phyloP scores from a whole-genome alignment of 768 basidiomycete species.

The Mycena belliarum region DNA sequence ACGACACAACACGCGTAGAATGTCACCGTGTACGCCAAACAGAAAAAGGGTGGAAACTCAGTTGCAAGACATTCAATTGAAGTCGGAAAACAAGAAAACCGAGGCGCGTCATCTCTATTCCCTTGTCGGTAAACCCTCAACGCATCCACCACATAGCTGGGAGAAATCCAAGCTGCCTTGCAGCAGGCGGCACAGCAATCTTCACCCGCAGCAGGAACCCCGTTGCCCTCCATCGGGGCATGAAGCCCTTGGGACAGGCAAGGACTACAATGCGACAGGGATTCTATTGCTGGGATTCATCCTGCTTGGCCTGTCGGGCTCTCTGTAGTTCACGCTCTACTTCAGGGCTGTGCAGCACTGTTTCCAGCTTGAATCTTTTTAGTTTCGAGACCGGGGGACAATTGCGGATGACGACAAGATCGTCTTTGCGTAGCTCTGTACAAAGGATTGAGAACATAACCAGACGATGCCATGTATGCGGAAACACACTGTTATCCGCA shows the following conservation, averaged over 20 bases:
- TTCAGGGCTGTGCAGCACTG: conserved; percentile 67
- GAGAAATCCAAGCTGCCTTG: conserved; percentile 64
- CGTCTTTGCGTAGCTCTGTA: conserved; percentile 64
- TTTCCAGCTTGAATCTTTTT: conserved; percentile 76
- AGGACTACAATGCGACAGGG: not conserved
- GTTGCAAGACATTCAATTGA: conserved; percentile 75
- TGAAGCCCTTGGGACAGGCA: not conserved
- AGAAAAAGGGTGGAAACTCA: conserved; percentile 79
- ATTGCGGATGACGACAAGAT: conserved; percentile 76
- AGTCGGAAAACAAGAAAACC: conserved; percentile 77
- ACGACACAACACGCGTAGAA: not conserved
- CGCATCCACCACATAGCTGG: conserved; percentile 46
- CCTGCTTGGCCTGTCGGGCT: conserved; percentile 1
- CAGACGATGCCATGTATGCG: not conserved
- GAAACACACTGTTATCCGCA: conserved; percentile 61
- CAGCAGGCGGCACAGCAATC: conserved; percentile 40
- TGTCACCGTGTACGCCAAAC: conserved; percentile 9
- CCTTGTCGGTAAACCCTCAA: conserved; percentile 7
- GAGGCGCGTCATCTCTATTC: conserved; percentile 55
- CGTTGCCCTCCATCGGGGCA: conserved; percentile 18
- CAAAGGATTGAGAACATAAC: conserved; percentile 10
- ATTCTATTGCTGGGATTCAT: conserved; percentile 15
- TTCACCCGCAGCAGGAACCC: conserved; percentile 12
- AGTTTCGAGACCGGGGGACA: conserved; percentile 79
- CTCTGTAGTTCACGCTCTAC: conserved; percentile 48